Conservation (phyloP, 2,329 filamentous ascomycete species). For the Colletotrichum karsti region DNA sequence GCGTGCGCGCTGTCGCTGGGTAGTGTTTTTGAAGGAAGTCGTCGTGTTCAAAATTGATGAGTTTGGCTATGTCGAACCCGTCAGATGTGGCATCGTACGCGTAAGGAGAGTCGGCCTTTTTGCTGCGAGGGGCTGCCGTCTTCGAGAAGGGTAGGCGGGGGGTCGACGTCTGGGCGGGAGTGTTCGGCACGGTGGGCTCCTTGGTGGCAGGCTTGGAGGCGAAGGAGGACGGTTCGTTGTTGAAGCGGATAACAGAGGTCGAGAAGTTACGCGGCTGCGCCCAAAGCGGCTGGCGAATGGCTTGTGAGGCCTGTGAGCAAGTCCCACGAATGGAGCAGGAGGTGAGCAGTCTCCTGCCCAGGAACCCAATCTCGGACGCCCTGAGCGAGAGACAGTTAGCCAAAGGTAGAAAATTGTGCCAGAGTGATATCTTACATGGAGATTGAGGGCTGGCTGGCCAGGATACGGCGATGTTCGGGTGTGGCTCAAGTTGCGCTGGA, state of each 20-base stretch:
- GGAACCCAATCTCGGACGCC: constrained; percentile 27
- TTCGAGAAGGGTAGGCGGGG: not conserved
- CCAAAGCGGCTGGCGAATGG: constrained; percentile 10
- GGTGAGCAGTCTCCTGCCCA: constrained; percentile 26
- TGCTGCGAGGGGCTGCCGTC: not conserved
- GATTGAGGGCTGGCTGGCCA: not conserved
- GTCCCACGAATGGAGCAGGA: constrained; percentile 9
- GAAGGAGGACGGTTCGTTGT: not conserved
- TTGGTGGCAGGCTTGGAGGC: not conserved
- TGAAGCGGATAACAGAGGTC: not conserved
- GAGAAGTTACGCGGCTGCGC: constrained; percentile 4
- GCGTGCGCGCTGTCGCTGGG: constrained; percentile 25
- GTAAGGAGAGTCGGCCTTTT: not conserved
- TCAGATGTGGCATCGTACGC: constrained; percentile 29
- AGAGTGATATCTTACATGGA: not conserved
- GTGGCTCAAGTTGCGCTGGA: not conserved
- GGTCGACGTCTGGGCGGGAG: not conserved
- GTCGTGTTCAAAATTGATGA: constrained; percentile 42
- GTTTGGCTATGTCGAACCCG: constrained; percentile 42
- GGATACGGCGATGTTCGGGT: not conserved
- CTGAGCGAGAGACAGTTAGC: constrained; percentile 1
- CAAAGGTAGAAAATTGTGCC: not conserved
- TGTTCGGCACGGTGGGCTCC: not conserved
- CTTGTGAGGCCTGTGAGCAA: not conserved
- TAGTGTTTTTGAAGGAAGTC: constrained; percentile 31